phyloP scores from a whole-genome alignment of 2,329 filamentous ascomycete species.

The Calonectria henricotiae region DNA sequence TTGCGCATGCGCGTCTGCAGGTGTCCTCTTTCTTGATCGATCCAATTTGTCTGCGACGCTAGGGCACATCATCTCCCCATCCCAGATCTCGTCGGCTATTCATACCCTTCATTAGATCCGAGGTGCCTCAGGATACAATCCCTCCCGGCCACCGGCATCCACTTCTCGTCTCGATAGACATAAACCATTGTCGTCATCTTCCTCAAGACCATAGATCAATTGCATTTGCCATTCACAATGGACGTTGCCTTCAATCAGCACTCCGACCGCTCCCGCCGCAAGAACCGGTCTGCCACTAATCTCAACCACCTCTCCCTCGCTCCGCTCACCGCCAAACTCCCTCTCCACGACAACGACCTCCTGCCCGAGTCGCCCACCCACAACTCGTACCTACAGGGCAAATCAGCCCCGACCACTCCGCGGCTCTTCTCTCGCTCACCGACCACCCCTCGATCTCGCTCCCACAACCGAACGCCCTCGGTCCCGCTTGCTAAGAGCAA shows the following conservation, averaged over 20 bases:
- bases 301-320: slow-evolving; percentile 75
- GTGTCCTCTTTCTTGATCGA: slow-evolving; percentile 24
- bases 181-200: background rate
- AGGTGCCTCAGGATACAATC: slow-evolving; percentile 28
- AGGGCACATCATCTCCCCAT: slow-evolving; percentile 17
- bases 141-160: background rate
- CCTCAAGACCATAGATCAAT: slow-evolving; percentile 23
- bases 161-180: slow-evolving; percentile 5
- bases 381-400: slow-evolving; percentile 72
- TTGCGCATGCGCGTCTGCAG: slow-evolving; percentile 16
- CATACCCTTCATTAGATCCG: slow-evolving; percentile 8
- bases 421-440: slow-evolving; percentile 74
- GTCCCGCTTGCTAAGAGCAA: slow-evolving; percentile 73
- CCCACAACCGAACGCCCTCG: slow-evolving; percentile 62
- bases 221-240: slow-evolving; percentile 56
- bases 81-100: slow-evolving; percentile 17
- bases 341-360: slow-evolving; percentile 70
- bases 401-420: slow-evolving; percentile 77
- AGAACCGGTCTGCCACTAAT: slow-evolving; percentile 73
- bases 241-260: slow-evolving; percentile 76
- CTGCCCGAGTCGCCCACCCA: slow-evolving; percentile 56
- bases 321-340: slow-evolving; percentile 76
- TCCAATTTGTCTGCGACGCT: slow-evolving; percentile 22
- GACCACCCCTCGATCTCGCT: slow-evolving; percentile 66
- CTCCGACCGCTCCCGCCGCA: slow-evolving; percentile 70